Conservation (phyloP, 345 rosid species). For the Sonneratia caseolaris region DNA sequence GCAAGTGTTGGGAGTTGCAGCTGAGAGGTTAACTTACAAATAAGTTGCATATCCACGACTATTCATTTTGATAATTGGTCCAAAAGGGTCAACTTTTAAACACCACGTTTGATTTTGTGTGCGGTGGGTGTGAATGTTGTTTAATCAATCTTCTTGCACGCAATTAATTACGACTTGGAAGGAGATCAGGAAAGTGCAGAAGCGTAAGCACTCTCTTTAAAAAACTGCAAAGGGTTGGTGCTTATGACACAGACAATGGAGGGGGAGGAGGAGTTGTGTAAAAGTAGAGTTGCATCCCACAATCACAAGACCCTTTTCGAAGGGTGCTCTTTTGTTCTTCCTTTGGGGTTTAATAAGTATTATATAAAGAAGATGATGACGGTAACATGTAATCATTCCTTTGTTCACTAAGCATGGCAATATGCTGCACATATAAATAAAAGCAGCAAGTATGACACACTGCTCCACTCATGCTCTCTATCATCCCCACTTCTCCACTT, state of each 20-base stretch:
- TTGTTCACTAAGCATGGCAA: not conserved
- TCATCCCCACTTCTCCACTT: not conserved
- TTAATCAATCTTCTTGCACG: not conserved
- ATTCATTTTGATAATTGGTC: not conserved
- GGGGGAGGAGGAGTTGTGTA: not conserved
- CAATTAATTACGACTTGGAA: not conserved
- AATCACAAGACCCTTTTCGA: not conserved
- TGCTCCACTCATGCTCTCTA: not conserved
- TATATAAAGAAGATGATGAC: not conserved
- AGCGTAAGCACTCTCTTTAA: too few species aligned
- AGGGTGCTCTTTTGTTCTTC: too few species aligned
- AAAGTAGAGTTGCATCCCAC: not conserved
- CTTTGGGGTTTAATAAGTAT: too few species aligned
- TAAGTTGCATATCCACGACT: too few species aligned
- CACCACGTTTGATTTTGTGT: not conserved
- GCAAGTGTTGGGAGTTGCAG: too few species aligned
- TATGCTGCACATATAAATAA: not conserved
- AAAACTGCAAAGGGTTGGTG: too few species aligned
- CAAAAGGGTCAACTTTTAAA: not conserved
- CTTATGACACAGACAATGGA: not conserved
- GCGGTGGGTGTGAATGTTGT: not conserved
- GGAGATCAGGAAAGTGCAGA: too few species aligned
- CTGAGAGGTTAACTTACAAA: too few species aligned
- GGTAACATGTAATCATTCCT: not conserved
- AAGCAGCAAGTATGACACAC: not conserved